A percentile compares a stretch with the other conserved stretches of the same genome.
These are phyloP conservation scores for Carex myosuroides DNA, from an alignment of 176 grass and related monocot species.

Conservation along the genomic window DNA sequence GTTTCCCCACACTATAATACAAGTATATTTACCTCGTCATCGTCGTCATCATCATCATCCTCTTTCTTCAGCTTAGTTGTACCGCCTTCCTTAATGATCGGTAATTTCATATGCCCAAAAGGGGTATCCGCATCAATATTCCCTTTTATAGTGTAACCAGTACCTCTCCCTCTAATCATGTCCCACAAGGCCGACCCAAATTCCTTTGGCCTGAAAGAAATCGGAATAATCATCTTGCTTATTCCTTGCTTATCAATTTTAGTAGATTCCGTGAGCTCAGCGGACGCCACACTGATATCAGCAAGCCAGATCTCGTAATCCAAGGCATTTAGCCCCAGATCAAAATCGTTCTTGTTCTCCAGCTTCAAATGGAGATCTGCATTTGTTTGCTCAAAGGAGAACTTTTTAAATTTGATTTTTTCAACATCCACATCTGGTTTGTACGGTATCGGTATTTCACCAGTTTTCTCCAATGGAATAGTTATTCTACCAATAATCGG, in stretches of 20 bases:
- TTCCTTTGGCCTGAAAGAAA: conserved; percentile 87
- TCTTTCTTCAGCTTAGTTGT: conserved; percentile 82
- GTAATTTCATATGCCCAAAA: conserved; percentile 88
- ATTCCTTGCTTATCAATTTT: conserved; percentile 80
- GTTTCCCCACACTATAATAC: not conserved
- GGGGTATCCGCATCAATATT: conserved; percentile 90
- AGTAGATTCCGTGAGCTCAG: conserved; percentile 57
- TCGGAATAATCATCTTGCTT: conserved; percentile 64
- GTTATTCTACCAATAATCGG: conserved; percentile 77
- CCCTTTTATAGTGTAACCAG: conserved; percentile 76
- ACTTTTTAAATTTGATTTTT: conserved; percentile 81
- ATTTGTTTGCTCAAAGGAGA: conserved; percentile 83
- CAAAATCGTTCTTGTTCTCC: conserved; percentile 99
- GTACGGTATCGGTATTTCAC: conserved; percentile 82
- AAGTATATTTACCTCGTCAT: conserved; percentile 35
- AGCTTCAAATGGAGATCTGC: conserved; percentile 84
- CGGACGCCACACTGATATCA: conserved; percentile 57
- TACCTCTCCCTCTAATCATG: conserved; percentile 88
- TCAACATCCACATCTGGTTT: conserved; percentile 92
- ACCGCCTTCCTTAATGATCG: conserved; percentile 76
- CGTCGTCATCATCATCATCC: conserved; percentile 37
- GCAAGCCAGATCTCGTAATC: conserved; percentile 88
- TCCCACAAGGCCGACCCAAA: conserved; percentile 94
- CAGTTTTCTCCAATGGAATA: conserved; percentile 71
- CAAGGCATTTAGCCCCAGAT: conserved; percentile 59